A percentile compares a stretch with the other conserved stretches of the same genome.
Evolutionary conservation across 2,329 filamentous ascomycete species (phyloP).

Genomic region (Aspergillus fijiensis): DNA sequence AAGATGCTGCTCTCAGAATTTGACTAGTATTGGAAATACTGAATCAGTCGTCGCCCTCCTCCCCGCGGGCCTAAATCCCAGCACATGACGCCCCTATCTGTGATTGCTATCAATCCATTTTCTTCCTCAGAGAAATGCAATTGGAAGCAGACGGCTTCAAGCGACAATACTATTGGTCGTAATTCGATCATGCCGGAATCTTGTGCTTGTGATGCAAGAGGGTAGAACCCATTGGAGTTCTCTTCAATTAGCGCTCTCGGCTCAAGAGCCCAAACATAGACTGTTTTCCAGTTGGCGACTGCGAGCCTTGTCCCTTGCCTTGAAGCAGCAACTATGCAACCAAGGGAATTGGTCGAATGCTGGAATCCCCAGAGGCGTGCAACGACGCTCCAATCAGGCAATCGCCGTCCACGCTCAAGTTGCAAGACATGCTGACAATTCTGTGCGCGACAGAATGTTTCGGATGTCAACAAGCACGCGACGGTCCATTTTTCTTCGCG

Average conservation of each 20-base stretch:
- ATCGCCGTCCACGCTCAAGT: constrained; percentile 42
- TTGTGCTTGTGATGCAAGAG: constrained; percentile 24
- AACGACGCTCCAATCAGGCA: constrained; percentile 37
- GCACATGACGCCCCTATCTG: constrained; percentile 43
- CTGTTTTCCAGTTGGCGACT: constrained; percentile 42
- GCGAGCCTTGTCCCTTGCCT: constrained; percentile 40
- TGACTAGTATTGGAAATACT: neutral
- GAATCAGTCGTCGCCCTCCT: constrained; percentile 20
- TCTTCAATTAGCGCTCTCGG: constrained; percentile 38
- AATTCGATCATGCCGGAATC: constrained; percentile 28
- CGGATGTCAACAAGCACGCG: constrained; percentile 40
- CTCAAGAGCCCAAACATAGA: constrained; percentile 43
- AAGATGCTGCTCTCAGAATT: neutral
- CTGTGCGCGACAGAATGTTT: constrained; percentile 26
- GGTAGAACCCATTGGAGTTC: constrained; percentile 34
- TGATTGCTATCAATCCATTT: constrained; percentile 42
- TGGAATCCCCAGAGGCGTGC: constrained; percentile 39
- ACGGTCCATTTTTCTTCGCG: constrained; percentile 35
- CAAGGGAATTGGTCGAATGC: constrained; percentile 36
- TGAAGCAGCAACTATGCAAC: constrained; percentile 40
- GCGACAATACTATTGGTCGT: constrained; percentile 33
- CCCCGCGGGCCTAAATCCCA: constrained; percentile 37
- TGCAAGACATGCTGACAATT: constrained; percentile 38
- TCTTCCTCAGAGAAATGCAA: constrained; percentile 36
- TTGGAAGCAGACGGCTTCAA: constrained; percentile 41